Evolutionary conservation across 371 early-diverging fungal genomes (phyloP).

Genomic region (Mucor racemosus): DNA sequence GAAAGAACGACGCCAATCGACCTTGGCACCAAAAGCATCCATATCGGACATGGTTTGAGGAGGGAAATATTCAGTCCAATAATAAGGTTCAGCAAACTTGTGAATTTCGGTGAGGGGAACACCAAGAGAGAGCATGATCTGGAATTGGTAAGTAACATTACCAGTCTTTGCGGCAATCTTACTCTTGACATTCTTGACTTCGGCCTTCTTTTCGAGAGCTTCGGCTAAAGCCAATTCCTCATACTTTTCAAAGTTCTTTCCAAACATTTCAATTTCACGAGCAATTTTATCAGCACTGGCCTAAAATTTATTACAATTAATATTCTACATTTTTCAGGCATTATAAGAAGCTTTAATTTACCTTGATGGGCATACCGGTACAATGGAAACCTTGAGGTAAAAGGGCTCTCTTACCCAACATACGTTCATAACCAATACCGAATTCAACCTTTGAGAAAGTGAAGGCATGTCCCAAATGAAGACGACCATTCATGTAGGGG

Average conservation of each 20-base stretch:
- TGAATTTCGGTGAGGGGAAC: conserved; percentile 89
- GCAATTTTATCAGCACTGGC: conserved; percentile 98
- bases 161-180: conserved; percentile 92
- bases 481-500: conserved; percentile 99
- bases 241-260: conserved; percentile 74
- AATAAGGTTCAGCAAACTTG: conserved; percentile 93
- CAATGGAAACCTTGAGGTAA: conserved; percentile 99
- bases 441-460: conserved; percentile 98
- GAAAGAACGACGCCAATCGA: conserved; percentile 99
- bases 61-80: conserved; percentile 99
- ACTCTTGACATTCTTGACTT: conserved; percentile 75
- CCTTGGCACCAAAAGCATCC: conserved; percentile 87
- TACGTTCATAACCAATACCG: conserved; percentile 90
- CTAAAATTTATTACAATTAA: conserved; percentile 35
- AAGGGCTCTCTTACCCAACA: conserved; percentile 95
- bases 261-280: conserved; percentile 95
- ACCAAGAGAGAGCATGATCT: conserved; percentile 95
- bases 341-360: conserved; percentile 29
- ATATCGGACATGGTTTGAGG: conserved; percentile 86
- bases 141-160: conserved; percentile 89
- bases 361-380: conserved; percentile 99
- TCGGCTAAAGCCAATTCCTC: conserved; percentile 57
- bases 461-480: conserved; percentile 99
- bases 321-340: not conserved
- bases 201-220: conserved; percentile 48